A percentile compares a stretch with the other conserved stretches of the same genome.
Conservation (phyloP, 1,139 yeast genomes). For the Yamadazyma mexicana region DNA sequence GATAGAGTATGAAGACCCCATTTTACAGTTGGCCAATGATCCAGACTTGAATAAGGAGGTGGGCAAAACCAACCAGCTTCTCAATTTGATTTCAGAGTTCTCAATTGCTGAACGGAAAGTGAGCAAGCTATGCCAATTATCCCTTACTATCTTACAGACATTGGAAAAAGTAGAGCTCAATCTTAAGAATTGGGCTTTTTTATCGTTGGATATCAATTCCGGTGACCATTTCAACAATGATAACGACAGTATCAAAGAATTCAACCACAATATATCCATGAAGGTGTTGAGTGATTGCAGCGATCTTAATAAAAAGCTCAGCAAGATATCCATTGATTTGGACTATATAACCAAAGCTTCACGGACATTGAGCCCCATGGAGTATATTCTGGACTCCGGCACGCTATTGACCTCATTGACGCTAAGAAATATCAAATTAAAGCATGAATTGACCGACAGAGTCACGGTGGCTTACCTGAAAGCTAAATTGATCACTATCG, state of each 20-base stretch:
- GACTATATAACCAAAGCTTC: constrained; percentile 47
- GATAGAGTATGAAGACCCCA: constrained; percentile 45
- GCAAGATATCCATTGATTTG: constrained; percentile 44
- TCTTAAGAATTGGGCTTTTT: constrained; percentile 56
- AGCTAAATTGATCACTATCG: constrained; percentile 55
- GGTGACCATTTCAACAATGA: constrained; percentile 35
- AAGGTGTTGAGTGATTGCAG: constrained; percentile 50
- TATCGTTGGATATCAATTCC: constrained; percentile 53
- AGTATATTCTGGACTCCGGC: constrained; percentile 58
- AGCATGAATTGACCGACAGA: constrained; percentile 48
- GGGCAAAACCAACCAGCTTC: constrained; percentile 40
- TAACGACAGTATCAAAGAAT: constrained; percentile 34
- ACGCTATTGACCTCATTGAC: constrained; percentile 53
- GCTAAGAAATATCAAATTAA: constrained; percentile 49
- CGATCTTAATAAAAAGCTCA: constrained; percentile 44
- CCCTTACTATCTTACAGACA: constrained; percentile 49
- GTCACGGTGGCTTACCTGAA: constrained; percentile 56
- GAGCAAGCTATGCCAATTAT: constrained; percentile 51
- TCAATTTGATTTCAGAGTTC: constrained; percentile 44
- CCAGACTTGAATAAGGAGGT: constrained; percentile 49
- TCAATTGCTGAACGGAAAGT: constrained; percentile 45
- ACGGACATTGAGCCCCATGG: constrained; percentile 42
- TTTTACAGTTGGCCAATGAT: constrained; percentile 47
- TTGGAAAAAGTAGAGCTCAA: constrained; percentile 50
- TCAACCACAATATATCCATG: constrained; percentile 49